These are phyloP conservation scores for Globisporangium paddicum DNA, from an alignment of 352 stramenopile species.

Conservation along the genomic window DNA sequence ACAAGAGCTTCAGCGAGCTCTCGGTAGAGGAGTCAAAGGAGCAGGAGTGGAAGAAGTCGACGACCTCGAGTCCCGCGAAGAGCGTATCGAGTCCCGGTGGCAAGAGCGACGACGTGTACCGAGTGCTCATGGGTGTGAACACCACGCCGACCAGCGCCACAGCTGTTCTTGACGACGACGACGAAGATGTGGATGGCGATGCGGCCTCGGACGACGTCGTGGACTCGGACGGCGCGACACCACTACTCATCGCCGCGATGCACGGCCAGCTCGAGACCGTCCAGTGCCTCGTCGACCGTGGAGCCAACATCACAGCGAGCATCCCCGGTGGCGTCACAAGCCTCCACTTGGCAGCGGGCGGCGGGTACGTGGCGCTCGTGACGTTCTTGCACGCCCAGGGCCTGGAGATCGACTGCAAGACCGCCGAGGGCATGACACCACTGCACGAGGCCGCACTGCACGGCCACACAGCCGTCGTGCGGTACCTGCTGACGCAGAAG, in stretches of 20 bases:
- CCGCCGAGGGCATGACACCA: constrained; percentile 34
- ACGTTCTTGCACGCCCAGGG: constrained; percentile 37
- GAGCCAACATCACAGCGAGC: constrained; percentile 35
- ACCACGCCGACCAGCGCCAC: background rate
- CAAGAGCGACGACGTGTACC: constrained; percentile 2
- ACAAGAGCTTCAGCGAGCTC: constrained; percentile 13
- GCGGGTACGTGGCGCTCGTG: constrained; percentile 36
- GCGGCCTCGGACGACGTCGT: constrained; percentile 9
- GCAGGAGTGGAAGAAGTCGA: constrained; percentile 12
- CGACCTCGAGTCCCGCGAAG: constrained; percentile 4
- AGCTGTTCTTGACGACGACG: background rate
- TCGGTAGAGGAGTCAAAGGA: constrained; percentile 17
- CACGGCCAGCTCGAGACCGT: constrained; percentile 60
- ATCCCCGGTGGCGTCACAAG: constrained; percentile 37
- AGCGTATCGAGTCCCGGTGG: background rate
- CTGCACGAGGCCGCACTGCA: constrained; percentile 44
- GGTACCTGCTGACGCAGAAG: constrained; percentile 31
- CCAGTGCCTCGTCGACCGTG: constrained; percentile 34
- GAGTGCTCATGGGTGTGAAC: background rate
- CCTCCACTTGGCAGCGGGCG: constrained; percentile 48
- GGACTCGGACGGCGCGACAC: constrained; percentile 38
- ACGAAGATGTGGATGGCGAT: background rate
- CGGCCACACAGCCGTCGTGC: constrained; percentile 38
- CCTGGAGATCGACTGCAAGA: constrained; percentile 31
- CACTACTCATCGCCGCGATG: constrained; percentile 51